Evolutionary conservation across 148 eudicot genomes (phyloP), one percentile per base, ranked within the genome.

Genomic region (Vaccinium darrowii): DNA sequence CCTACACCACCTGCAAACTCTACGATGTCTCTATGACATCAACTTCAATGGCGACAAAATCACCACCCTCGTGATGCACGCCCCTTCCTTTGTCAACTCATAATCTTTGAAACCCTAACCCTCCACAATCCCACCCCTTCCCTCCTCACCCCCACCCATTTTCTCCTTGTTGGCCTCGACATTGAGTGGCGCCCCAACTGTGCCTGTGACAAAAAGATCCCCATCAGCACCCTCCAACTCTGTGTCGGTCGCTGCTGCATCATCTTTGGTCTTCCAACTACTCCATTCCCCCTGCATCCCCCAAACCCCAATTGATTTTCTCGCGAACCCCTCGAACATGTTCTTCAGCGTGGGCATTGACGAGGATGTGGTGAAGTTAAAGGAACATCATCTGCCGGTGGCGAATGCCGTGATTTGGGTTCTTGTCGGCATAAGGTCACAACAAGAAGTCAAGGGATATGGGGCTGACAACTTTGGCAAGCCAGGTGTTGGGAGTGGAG

Each of bases 221-320:
- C 87, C 7, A 79, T 83, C 53, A 88, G 87, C 23, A 88, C 87
- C 2, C 82, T 90, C 77, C 90, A 90, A 60, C 90, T 90, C 81
- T 90, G 87, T 82, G 79, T 85, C 56, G 47, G 58, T 49, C 67
- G 15, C 73, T 14, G 71, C 6, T 90, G 91, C 72, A 56, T 90
- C 0, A 80, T 90, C 36, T 88, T 85, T 43, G 47, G 47, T 43
- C 47, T 43, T 43, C 84, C 91, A 90, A 15, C 69, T 88, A 52
- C 62, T 90, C 15, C 77, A 88, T 84, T 74, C 86, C 0, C 23
- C 56, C 4, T 75, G 51, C 3, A 62, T 87, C 39, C 88, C 90
- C 0, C 49, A 47, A 9, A 9, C 56, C 4, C 81, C 86, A 10
- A 2, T 14, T 7, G 81, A 82, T 0, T 88, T 88, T 80, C 82